A percentile compares a stretch with the other conserved stretches of the same genome.
These are phyloP conservation scores for Podila epigama DNA, from an alignment of 192 early-diverging fungal species.

Conservation along the genomic window DNA sequence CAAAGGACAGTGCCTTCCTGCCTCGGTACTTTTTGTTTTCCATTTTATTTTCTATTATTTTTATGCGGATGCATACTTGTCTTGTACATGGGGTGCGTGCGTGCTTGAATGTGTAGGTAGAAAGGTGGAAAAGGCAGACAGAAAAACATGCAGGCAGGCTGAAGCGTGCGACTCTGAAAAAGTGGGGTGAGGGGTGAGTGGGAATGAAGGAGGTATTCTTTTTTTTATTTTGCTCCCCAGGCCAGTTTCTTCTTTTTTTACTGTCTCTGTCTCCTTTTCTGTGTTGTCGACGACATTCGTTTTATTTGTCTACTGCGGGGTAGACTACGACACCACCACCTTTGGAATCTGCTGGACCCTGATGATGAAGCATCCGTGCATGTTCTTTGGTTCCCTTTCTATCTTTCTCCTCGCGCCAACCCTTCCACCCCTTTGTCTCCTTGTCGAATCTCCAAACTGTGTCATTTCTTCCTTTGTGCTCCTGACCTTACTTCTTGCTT, in stretches of 20 bases:
- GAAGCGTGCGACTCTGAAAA: too few species aligned
- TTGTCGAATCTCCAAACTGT: too few species aligned
- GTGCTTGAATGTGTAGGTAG: too few species aligned
- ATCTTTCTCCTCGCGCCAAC: not conserved
- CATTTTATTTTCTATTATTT: too few species aligned
- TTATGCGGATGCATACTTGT: too few species aligned
- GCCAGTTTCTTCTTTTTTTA: not conserved
- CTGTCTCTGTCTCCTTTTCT: not conserved
- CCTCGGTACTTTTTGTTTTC: too few species aligned
- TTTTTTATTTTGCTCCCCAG: not conserved
- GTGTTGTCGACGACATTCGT: not conserved
- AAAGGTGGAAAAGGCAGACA: too few species aligned
- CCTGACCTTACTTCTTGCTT: too few species aligned
- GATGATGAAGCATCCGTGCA: not conserved
- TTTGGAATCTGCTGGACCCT: not conserved
- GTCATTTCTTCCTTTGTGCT: too few species aligned
- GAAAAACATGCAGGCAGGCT: too few species aligned
- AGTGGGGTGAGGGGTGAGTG: not conserved
- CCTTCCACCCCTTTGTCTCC: not conserved
- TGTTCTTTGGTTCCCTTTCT: not conserved
- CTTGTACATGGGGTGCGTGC: too few species aligned
- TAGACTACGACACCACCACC: not conserved
- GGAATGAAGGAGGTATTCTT: not conserved
- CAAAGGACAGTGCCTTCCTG: too few species aligned
- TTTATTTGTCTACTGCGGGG: not conserved